Conservation (phyloP, 1,139 yeast species). For the Blastobotrys proliferans region DNA sequence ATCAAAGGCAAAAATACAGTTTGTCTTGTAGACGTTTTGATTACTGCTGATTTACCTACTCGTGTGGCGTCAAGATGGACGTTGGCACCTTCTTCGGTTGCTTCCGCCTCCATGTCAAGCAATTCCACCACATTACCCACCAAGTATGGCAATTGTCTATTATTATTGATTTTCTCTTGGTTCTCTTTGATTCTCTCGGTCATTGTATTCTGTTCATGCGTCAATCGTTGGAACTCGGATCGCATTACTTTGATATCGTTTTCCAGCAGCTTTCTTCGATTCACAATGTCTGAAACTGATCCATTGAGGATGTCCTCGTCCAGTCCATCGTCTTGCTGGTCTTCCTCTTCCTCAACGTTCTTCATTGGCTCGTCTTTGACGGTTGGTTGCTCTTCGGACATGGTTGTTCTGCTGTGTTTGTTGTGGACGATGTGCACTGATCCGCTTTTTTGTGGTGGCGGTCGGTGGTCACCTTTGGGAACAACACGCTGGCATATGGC, state of each 20-base stretch:
- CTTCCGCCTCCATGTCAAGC: constrained; percentile 84
- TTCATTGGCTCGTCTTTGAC: constrained; percentile 27
- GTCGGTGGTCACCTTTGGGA: too few species aligned
- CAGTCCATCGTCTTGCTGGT: constrained; percentile 47
- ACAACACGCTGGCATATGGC: too few species aligned
- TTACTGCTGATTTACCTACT: constrained; percentile 95
- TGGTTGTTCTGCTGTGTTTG: constrained; percentile 14
- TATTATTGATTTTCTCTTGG: constrained; percentile 92
- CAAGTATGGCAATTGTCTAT: constrained; percentile 90
- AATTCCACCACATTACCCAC: constrained; percentile 98
- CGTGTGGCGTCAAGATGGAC: constrained; percentile 90
- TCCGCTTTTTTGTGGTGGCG: too few species aligned
- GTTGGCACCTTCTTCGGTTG: constrained; percentile 89
- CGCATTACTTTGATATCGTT: constrained; percentile 95
- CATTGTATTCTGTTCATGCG: constrained; percentile 93
- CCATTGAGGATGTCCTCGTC: constrained; percentile 79
- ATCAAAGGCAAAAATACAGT: constrained; percentile 94
- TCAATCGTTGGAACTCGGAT: constrained; percentile 83
- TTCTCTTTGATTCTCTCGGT: constrained; percentile 91
- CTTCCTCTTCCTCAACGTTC: constrained; percentile 38
- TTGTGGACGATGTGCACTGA: too few species aligned
- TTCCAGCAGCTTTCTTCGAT: constrained; percentile 82
- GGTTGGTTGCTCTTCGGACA: constrained; percentile 38
- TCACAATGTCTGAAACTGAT: constrained; percentile 77
- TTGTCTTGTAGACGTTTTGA: constrained; percentile 95